Conservation (phyloP, 495 filamentous ascomycete genomes). For the Penicillium desertorum region DNA sequence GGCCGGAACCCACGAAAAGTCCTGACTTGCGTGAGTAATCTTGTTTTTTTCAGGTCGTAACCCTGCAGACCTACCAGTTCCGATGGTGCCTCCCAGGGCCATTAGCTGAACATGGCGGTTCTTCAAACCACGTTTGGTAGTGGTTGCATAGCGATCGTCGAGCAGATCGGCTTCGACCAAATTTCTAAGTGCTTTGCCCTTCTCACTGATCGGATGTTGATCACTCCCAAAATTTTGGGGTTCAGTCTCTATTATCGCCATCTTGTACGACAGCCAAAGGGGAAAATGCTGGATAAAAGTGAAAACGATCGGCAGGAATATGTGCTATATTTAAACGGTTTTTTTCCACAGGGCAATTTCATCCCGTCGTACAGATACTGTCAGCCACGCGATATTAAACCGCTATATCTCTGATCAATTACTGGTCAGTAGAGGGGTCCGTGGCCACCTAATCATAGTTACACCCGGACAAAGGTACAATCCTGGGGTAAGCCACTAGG, state of each 20-base stretch:
- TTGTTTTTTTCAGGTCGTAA: background rate
- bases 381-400: background rate
- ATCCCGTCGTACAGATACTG: background rate
- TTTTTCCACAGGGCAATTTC: background rate
- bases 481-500: conserved; percentile 1
- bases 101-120: conserved; percentile 66
- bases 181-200: conserved; percentile 19
- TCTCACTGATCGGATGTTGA: conserved; percentile 18
- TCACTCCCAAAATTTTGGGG: background rate
- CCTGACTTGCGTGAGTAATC: conserved; percentile 9
- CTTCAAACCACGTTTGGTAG: conserved; percentile 45
- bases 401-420: background rate
- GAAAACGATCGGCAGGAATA: background rate
- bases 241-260: conserved; percentile 12
- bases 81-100: conserved; percentile 68
- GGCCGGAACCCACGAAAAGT: conserved; percentile 55
- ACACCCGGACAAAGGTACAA: background rate
- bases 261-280: background rate
- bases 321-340: background rate
- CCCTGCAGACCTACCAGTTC: conserved; percentile 46
- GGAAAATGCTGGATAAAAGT: background rate
- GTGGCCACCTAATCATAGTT: background rate
- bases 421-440: conserved; percentile 7
- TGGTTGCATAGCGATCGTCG: conserved; percentile 38
- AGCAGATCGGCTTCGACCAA: conserved; percentile 40